Evolutionary conservation across 257 asterid genomes (phyloP).

Genomic region (Nicotiana noctiflora): DNA sequence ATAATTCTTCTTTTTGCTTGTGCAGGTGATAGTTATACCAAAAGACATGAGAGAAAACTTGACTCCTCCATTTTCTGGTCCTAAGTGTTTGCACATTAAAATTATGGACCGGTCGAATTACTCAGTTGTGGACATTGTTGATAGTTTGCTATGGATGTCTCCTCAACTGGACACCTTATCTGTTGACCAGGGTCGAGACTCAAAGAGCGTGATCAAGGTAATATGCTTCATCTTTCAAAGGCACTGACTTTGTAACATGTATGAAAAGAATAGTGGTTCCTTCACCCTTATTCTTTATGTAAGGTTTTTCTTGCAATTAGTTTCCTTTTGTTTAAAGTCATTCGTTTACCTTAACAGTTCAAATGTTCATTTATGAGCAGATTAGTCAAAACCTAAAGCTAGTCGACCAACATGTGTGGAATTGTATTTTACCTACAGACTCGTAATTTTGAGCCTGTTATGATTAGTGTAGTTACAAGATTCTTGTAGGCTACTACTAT

Average conservation of each 20-base stretch:
- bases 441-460: not conserved
- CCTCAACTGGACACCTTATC: not conserved
- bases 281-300: not conserved
- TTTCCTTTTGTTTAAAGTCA: not conserved
- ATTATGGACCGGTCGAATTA: not conserved
- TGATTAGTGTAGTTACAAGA: not conserved
- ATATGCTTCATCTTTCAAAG: not conserved
- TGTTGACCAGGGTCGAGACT: not conserved
- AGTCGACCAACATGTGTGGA: not conserved
- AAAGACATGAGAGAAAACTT: not conserved
- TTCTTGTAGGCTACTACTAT: not conserved
- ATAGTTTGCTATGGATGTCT: slow-evolving; percentile 7
- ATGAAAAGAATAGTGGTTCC: no score
- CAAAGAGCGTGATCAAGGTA: not conserved
- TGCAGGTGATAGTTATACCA: not conserved
- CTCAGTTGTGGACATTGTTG: not conserved
- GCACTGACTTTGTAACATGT: no score
- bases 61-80: not conserved
- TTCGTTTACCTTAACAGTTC: not conserved
- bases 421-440: not conserved
- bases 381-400: not conserved
- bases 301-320: no score
- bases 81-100: not conserved
- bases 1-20: not conserved
- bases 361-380: not conserved